Base-by-base conservation (phyloP, 495 filamentous ascomycete species). In the Neurospora sp. region DNA sequence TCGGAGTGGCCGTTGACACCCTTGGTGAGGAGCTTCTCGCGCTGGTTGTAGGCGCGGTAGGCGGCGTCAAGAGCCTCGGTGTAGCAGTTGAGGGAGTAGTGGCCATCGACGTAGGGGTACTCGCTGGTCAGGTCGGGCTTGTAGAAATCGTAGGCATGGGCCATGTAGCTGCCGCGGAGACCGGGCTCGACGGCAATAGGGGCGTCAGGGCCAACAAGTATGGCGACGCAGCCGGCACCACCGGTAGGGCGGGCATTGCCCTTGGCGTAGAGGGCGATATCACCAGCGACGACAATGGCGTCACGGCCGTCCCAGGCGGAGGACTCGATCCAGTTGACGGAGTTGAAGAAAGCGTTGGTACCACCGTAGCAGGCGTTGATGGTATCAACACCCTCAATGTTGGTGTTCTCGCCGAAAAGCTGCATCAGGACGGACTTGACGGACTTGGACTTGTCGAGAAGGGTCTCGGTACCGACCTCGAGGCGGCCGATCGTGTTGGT, bases 401-500 rank as follows among this genome's bases (percentile, higher is more conserved):
- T 97, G 86, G 90, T 94, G 79, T 91, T 91, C 68, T 90, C 86
- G 79, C 90, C 88, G 78, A 99, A 97, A 38, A 99, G 87, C 85
- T 98, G 96, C 96, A 99, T 99, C 75, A 98, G 84, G 69, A 99
- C 95, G n/a, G 94, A 93, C 89, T 99, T 99, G 87, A 99, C 96
- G 38, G 96, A 98, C 88, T 99, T 99, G 77, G 96, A 98, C 88
- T 99, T 99, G 88, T 99, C 96, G 79, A 99, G 87, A 48, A 99
- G 88, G 70, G 96, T 99, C 90, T 99, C 96, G 70, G 96, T 99
- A 79, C 96, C 96, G 76, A 99, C 96, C 84, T 99, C 96, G 76
- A 99, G 88, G 75, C 96, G 91, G 71, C 96, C 96, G 78, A 99
- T 92, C 72, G 91, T 90, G 82, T 90, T 91, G 75, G 91, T 87